Conservation (phyloP, 2,329 filamentous ascomycete genomes). For the Ophiocordyceps sinensis region DNA sequence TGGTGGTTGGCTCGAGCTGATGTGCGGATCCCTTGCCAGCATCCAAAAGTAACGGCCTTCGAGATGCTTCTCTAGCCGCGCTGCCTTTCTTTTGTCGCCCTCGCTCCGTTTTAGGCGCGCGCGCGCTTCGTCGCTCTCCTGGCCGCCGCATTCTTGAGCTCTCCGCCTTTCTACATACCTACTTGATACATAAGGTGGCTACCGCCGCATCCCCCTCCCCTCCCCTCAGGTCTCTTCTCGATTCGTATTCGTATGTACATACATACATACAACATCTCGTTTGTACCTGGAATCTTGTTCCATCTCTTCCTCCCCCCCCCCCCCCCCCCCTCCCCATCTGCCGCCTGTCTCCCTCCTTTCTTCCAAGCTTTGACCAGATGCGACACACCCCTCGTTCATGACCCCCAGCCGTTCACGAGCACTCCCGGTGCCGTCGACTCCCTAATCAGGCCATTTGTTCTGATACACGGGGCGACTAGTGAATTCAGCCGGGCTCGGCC, state of each 20-base stretch:
- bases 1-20: too few species aligned
- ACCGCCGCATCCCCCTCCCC: background rate
- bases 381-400: too few species aligned
- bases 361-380: background rate
- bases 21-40: too few species aligned
- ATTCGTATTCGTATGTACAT: background rate
- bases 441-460: conserved; percentile 10
- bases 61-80: too few species aligned
- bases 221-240: background rate
- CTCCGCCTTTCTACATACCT: too few species aligned
- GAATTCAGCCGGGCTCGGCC: conserved; percentile 1
- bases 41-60: too few species aligned
- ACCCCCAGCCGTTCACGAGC: too few species aligned
- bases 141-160: too few species aligned
- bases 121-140: too few species aligned
- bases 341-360: background rate
- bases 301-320: background rate
- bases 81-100: too few species aligned
- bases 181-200: background rate
- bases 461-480: conserved; percentile 6
- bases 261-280: background rate
- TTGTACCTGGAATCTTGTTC: too few species aligned
- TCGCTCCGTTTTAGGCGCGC: too few species aligned
- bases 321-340: background rate
- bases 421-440: conserved; percentile 4